Conservation (phyloP, 352 stramenopile genomes). For the Globisporangium okanoganense region DNA sequence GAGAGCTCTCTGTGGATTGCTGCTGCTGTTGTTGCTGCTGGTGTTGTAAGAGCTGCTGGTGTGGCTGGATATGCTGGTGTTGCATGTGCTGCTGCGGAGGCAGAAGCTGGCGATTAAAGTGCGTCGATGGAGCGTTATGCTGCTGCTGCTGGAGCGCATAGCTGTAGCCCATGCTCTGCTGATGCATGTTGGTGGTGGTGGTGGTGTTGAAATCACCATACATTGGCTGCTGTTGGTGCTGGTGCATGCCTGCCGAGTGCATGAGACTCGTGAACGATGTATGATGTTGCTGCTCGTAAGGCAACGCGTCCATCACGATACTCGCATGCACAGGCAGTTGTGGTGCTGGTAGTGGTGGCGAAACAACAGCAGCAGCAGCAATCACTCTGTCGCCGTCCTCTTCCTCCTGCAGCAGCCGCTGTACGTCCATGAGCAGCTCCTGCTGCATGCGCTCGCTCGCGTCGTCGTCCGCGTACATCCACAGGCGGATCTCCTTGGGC, state of each 20-base stretch:
- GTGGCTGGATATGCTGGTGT: slow-evolving; percentile 14
- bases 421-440: slow-evolving; percentile 37
- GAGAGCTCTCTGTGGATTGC: not conserved
- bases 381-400: slow-evolving; percentile 14
- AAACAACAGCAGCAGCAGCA: not conserved
- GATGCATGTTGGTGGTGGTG: slow-evolving; percentile 6
- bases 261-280: not conserved
- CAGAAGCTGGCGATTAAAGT: slow-evolving; percentile 6
- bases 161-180: not conserved
- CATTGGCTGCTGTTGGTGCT: not conserved
- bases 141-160: not conserved
- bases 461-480: slow-evolving; percentile 39
- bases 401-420: slow-evolving; percentile 41
- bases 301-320: not conserved
- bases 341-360: not conserved
- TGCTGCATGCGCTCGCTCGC: slow-evolving; percentile 51
- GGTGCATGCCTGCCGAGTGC: not conserved
- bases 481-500: slow-evolving; percentile 37
- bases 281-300: slow-evolving; percentile 2
- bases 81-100: slow-evolving; percentile 11
- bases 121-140: slow-evolving; percentile 8
- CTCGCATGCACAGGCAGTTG: not conserved
- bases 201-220: slow-evolving; percentile 1
- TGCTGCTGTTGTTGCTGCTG: slow-evolving; percentile 2
- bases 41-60: slow-evolving; percentile 3